Base-by-base conservation (phyloP, 129 eudicot genomes). In the Daucus carota region DNA sequence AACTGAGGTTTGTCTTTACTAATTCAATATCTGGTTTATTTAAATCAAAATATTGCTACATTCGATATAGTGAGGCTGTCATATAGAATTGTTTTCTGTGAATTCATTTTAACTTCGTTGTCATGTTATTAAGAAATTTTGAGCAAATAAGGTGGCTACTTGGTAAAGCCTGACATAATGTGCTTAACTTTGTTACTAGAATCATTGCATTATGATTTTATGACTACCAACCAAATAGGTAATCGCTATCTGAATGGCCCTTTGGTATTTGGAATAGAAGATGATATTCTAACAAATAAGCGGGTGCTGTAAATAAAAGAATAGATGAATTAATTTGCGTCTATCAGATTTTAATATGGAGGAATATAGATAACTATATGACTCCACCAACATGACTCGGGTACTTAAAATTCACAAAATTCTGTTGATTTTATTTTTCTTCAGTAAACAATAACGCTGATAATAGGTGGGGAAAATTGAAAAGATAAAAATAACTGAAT, bases 1-100 rank as follows among this genome's bases (percentile, higher is more conserved):
- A 38, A 47, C 90, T 46, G 88, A 87, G 97, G 98, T 92, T 59
- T 66, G 88, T 74, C 3, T 20, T n/a, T 20, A 8, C 7, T 20
- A 50, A 6, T 20, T 18, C 60, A 48, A 48, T 48, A 48, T 3
- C 4, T 11, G 24, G 24, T 50, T 50, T 11, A 1, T 70, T 70
- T 2, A 17, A 36, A 69, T 70, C 33, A 0, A 4, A 42, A 40
- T 70, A 8, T 12, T 42, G 20, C 47, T n/a, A 40, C n/a, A 16
- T 38, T n/a, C 38, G 10, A 2, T 40, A 34, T 41, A 11, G 32
- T 1, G n/a, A 71, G 11, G 31, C 52, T 13, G 36, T 36, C 26
- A 14, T 71, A 71, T 42, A 15, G 9, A 24, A 22, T 5, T 14
- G 3, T 71, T 24, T 41, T 71, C 33, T 71, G 6, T 26, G 0